Base-by-base conservation (phyloP, 192 early-diverging fungal species). In the Gryganskiella cystojenkinii region DNA sequence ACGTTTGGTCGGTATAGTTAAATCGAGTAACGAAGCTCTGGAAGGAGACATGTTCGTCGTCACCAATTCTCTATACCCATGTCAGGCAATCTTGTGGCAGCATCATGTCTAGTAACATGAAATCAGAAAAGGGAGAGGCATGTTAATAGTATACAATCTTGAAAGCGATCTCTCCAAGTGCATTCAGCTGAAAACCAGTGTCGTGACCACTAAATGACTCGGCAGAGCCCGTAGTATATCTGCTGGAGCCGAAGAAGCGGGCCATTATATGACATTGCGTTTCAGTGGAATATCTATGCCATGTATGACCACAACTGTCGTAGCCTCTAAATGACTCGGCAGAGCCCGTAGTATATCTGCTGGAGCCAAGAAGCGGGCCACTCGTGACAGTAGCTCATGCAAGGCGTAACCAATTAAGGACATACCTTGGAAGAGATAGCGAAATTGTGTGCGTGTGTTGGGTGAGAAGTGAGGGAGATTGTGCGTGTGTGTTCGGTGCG, bases 261-360 rank as follows among this genome's bases (percentile, higher is more conserved):
- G 37, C 37, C 37, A 40, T 13, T 40, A 9, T 13, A 40, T 40
- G 37, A 40, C 37, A 40, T 40, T 13, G 37, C 13, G 37, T 40
- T 40, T 40, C 37, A 40, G 37, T 40, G 37, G 37, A 40, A 40
- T 13, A 40, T 40, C 37, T 40, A 40, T 40, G 37, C 37, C 37
- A 13, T 40, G 37, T 13, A 40, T 62, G 61, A 60, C 27, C 45
- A 37, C 61, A 25, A 62, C 27, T 51, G 61, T 62, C 47, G 61
- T 35, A 62, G 51, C 61, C 61, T 51, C 61, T 62, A 37, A 45
- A 51, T 62, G 61, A 62, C 61, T 62, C 61, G 61, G 61, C 61
- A 62, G 61, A 62, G 47, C 61, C 61, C 61, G 59, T 40, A 61
- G 43, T 61, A 61, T 61, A 61, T 61, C 59, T 61, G 61, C 61